phyloP scores from a whole-genome alignment of 106 monocot species.

The Acorus gramineus region DNA sequence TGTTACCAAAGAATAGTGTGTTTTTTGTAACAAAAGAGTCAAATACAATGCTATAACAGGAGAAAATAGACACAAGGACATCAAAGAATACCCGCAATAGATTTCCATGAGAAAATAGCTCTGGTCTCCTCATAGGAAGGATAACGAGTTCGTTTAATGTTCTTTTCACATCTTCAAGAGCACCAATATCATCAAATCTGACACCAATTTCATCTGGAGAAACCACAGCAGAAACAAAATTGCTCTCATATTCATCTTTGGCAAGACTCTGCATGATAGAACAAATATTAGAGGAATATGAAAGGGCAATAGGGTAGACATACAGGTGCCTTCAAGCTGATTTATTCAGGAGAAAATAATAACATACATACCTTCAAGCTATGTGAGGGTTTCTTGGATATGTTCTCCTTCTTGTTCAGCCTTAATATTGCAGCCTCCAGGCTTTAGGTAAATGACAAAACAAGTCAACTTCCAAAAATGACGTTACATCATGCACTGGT shows the following conservation, averaged over 20 bases:
- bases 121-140: slow-evolving; percentile 97
- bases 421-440: slow-evolving; percentile 73
- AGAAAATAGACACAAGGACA: neutral
- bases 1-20: too few relatives aligned
- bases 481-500: neutral
- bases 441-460: slow-evolving; percentile 28
- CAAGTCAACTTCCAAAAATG: neutral
- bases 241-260: slow-evolving; percentile 94
- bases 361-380: slow-evolving; percentile 47
- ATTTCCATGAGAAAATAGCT: slow-evolving; percentile 93
- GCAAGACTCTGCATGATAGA: slow-evolving; percentile 57
- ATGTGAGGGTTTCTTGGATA: slow-evolving; percentile 45
- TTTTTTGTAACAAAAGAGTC: neutral
- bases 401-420: slow-evolving; percentile 52
- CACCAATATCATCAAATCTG: slow-evolving; percentile 94
- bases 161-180: slow-evolving; percentile 89
- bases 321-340: too few relatives aligned
- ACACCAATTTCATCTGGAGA: slow-evolving; percentile 89
- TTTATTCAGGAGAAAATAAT: neutral
- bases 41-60: neutral
- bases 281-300: slow-evolving; percentile 1
- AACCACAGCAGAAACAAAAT: slow-evolving; percentile 87
- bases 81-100: slow-evolving; percentile 52
- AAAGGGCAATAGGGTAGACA: neutral
- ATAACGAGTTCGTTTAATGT: slow-evolving; percentile 85